Evolutionary conservation across 1,284 basidiomycete genomes (phyloP).

Genomic region (Heliocybe sulcata): DNA sequence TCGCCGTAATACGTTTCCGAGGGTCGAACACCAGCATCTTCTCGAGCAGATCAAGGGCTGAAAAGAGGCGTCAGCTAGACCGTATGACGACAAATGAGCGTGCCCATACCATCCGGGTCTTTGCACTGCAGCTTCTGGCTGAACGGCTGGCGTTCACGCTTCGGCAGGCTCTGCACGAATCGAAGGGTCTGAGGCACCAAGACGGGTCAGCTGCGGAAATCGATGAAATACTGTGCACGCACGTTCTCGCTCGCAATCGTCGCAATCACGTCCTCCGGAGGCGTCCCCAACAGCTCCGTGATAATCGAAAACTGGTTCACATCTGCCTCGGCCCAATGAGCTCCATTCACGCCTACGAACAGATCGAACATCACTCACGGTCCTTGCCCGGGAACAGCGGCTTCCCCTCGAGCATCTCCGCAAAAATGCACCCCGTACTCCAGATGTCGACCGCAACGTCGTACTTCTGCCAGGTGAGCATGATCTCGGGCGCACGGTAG

Average conservation of each 20-base stretch:
- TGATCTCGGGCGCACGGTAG: slow-evolving; percentile 99
- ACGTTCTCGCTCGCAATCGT: slow-evolving; percentile 99
- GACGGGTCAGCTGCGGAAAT: slow-evolving; percentile 3
- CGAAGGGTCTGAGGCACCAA: slow-evolving; percentile 76
- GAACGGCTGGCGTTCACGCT: slow-evolving; percentile 94
- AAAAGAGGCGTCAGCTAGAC: too few species aligned
- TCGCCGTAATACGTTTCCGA: slow-evolving; percentile 91
- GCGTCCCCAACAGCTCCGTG: slow-evolving; percentile 95
- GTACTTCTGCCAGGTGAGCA: slow-evolving; percentile 99
- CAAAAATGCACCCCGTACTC: slow-evolving; percentile 99
- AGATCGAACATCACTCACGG: slow-evolving; percentile 42
- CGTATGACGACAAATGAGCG: background rate
- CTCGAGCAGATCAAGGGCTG: slow-evolving; percentile 93
- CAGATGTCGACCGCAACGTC: slow-evolving; percentile 99
- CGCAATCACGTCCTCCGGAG: slow-evolving; percentile 98
- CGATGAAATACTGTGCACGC: slow-evolving; percentile 18
- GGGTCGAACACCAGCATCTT: slow-evolving; percentile 99
- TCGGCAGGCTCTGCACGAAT: slow-evolving; percentile 96
- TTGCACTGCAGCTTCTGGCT: slow-evolving; percentile 88
- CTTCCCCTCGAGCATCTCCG: slow-evolving; percentile 99
- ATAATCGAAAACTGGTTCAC: slow-evolving; percentile 99
- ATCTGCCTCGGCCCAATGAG: slow-evolving; percentile 41
- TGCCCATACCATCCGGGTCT: slow-evolving; percentile 73
- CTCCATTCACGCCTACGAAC: background rate
- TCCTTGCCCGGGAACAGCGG: slow-evolving; percentile 99